These are phyloP conservation scores for Immersiporthe knoxdaviesiana DNA, from an alignment of 2,329 filamentous ascomycete species.

Conservation along the genomic window DNA sequence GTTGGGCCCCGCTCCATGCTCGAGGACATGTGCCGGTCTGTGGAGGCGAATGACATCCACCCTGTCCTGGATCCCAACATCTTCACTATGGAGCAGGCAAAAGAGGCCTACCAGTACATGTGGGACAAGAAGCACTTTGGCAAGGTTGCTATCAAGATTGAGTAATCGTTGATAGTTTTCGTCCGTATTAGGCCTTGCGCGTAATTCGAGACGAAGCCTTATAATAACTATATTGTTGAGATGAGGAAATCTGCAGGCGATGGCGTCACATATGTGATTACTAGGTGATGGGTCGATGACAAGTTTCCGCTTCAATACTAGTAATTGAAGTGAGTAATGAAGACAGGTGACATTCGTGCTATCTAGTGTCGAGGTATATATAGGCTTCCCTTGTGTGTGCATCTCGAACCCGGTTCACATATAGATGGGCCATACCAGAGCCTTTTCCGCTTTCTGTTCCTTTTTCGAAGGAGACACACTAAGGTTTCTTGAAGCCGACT, in stretches of 20 bases:
- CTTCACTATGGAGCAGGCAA: slow-evolving; percentile 44
- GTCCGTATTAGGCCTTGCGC: neutral
- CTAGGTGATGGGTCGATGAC: too few relatives aligned
- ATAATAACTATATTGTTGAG: too few relatives aligned
- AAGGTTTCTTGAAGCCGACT: too few relatives aligned
- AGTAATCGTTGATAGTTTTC: slow-evolving; percentile 31
- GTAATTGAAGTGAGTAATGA: neutral
- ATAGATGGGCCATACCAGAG: too few relatives aligned
- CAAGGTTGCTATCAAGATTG: slow-evolving; percentile 56
- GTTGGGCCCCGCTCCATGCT: slow-evolving; percentile 46
- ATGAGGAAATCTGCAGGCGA: too few relatives aligned
- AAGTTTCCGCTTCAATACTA: neutral
- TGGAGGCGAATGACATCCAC: slow-evolving; percentile 48
- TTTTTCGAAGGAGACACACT: too few relatives aligned
- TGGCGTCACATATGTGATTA: too few relatives aligned
- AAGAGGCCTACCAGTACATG: slow-evolving; percentile 57
- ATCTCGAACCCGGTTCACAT: too few relatives aligned
- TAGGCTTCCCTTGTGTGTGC: neutral
- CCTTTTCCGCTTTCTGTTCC: too few relatives aligned
- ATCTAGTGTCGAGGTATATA: neutral
- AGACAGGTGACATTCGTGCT: neutral
- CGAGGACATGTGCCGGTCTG: slow-evolving; percentile 47
- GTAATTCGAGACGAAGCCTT: too few relatives aligned
- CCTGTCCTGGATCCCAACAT: slow-evolving; percentile 44
- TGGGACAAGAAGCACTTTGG: slow-evolving; percentile 59